Conservation (phyloP, 495 filamentous ascomycete genomes). For the Neurospora discreta region DNA sequence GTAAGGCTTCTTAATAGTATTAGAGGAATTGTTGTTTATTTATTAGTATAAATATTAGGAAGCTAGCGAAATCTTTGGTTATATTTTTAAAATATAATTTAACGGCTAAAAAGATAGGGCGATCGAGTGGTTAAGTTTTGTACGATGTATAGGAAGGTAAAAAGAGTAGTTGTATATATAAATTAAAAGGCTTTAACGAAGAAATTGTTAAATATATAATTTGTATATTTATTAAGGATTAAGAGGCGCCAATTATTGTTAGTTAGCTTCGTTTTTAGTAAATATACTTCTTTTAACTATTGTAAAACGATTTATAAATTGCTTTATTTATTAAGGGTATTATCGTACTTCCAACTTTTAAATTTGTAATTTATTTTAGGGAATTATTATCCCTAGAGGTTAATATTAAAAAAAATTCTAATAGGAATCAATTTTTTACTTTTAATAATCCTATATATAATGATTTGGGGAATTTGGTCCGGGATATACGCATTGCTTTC, state of each 20-base stretch:
- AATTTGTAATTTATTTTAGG: neutral
- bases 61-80: neutral
- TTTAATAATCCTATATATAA: no score
- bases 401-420: no score
- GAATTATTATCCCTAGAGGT: no score
- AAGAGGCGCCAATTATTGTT: neutral
- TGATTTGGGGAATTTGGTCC: no score
- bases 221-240: neutral
- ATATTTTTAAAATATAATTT: slow-evolving; percentile 2
- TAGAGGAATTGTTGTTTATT: slow-evolving; percentile 1
- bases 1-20: neutral
- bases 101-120: neutral
- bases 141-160: slow-evolving; percentile 4
- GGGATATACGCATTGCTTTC: no score
- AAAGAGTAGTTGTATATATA: slow-evolving; percentile 4
- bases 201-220: neutral
- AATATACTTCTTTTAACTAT: slow-evolving; percentile 2
- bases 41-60: neutral
- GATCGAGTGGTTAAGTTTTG: slow-evolving; percentile 6
- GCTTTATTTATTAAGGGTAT: neutral
- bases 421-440: no score
- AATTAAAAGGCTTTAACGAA: neutral
- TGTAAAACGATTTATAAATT: slow-evolving; percentile 1
- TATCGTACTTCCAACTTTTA: neutral
- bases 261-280: slow-evolving; percentile 1